Conservation (phyloP, 2,329 filamentous ascomycete genomes). For the Fusarium neocosmosporiellum region DNA sequence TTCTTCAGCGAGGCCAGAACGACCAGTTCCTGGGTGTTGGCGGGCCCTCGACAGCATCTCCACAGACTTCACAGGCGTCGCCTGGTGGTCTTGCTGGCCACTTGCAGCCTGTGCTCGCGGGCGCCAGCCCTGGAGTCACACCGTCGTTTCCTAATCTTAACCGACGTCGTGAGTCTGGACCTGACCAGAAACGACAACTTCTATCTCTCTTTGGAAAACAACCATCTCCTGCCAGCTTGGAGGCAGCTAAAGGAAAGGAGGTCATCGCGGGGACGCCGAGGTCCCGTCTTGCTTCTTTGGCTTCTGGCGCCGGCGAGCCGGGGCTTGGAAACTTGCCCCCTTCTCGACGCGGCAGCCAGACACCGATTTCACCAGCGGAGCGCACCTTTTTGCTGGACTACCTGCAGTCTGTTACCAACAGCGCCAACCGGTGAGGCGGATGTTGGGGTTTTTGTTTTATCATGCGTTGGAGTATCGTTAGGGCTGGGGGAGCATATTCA, state of each 20-base stretch:
- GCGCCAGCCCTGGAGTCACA: constrained; percentile 32
- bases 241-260: constrained; percentile 40
- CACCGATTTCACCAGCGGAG: constrained; percentile 74
- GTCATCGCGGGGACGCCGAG: constrained; percentile 37
- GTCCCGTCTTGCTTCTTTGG: constrained; percentile 58
- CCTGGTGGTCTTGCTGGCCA: constrained; percentile 34
- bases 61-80: constrained; percentile 40
- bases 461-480: constrained; percentile 34
- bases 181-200: constrained; percentile 52
- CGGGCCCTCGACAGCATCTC: constrained; percentile 21
- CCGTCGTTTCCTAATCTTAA: constrained; percentile 32
- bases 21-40: constrained; percentile 35
- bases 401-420: constrained; percentile 67
- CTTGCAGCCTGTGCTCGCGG: constrained; percentile 22
- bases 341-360: constrained; percentile 61
- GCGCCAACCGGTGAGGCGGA: constrained; percentile 45
- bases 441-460: constrained; percentile 8
- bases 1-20: constrained; percentile 51
- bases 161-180: constrained; percentile 42
- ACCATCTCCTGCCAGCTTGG: constrained; percentile 38
- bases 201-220: constrained; percentile 73
- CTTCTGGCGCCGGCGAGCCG: constrained; percentile 52
- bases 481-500: constrained; percentile 30
- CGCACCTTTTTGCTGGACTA: constrained; percentile 82
- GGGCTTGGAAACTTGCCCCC: constrained; percentile 30